Conservation (phyloP, 75 land plant genomes). For the Cupressus sempervirens region DNA sequence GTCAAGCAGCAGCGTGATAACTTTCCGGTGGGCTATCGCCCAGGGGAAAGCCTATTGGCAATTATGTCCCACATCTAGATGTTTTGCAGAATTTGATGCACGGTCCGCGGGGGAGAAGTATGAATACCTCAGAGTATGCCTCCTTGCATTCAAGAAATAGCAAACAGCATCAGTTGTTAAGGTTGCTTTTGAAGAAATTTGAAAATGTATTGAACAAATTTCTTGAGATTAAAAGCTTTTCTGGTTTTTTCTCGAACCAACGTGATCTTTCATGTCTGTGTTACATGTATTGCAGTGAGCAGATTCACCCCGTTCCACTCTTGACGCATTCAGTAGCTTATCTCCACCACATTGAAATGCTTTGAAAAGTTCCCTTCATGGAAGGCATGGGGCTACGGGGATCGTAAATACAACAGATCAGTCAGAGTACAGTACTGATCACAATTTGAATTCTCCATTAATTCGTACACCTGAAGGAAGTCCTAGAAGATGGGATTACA, state of each 20-base stretch:
- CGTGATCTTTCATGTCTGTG: conserved; percentile 14
- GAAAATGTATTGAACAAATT: conserved; percentile 10
- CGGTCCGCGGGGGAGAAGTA: background rate
- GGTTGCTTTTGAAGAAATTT: conserved; percentile 10
- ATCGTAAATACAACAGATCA: background rate
- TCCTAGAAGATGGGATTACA: conserved; percentile 1
- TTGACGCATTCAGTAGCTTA: conserved; percentile 23
- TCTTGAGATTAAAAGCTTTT: background rate
- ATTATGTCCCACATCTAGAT: background rate
- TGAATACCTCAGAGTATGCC: background rate
- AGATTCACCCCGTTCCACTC: conserved; percentile 29
- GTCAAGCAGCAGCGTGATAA: too few relatives aligned
- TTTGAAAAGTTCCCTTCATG: background rate
- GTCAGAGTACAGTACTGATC: conserved; percentile 2
- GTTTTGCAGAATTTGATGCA: background rate
- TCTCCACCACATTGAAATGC: conserved; percentile 22
- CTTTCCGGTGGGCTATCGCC: too few relatives aligned
- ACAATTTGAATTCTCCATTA: conserved; percentile 9
- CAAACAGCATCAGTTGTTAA: background rate
- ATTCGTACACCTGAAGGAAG: conserved; percentile 10
- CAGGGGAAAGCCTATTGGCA: too few relatives aligned
- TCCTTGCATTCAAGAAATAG: background rate
- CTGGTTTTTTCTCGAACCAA: background rate
- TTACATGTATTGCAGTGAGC: conserved; percentile 28
- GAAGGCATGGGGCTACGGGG: background rate